A percentile compares a stretch with the other conserved stretches of the same genome.
Evolutionary conservation across 2,329 filamentous ascomycete genomes (phyloP).

Genomic region (Cladophialophora carrionii): DNA sequence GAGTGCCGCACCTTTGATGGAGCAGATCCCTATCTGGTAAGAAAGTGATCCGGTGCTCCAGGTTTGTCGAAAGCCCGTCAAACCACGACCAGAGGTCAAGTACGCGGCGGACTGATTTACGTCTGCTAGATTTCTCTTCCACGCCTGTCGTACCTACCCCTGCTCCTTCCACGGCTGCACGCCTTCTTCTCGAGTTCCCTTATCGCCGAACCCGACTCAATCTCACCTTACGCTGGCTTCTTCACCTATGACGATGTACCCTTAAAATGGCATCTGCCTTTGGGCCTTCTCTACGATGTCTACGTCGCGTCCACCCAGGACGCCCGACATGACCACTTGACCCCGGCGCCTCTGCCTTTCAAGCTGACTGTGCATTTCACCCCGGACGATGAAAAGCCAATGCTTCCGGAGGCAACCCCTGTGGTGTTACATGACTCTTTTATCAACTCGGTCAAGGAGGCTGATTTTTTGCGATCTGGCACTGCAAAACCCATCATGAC

Average conservation of each 20-base stretch:
- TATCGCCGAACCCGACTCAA: slow-evolving; percentile 59
- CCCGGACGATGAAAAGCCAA: slow-evolving; percentile 45
- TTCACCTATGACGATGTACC: slow-evolving; percentile 70
- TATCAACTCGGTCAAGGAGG: slow-evolving; percentile 74
- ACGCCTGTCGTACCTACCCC: slow-evolving; percentile 69
- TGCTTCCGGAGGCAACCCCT: slow-evolving; percentile 66
- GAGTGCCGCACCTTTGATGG: slow-evolving; percentile 65
- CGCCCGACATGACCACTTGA: slow-evolving; percentile 53
- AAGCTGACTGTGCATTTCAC: slow-evolving; percentile 63
- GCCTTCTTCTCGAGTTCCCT: slow-evolving; percentile 63
- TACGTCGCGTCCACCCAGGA: slow-evolving; percentile 51
- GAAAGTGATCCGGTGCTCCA: slow-evolving; percentile 12
- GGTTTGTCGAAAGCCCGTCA: background rate
- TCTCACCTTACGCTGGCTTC: slow-evolving; percentile 58
- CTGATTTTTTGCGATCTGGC: slow-evolving; percentile 84
- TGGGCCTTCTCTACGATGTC: slow-evolving; percentile 70
- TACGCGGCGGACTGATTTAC: background rate
- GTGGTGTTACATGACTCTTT: slow-evolving; percentile 67
- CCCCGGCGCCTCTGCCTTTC: slow-evolving; percentile 59
- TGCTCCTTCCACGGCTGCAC: slow-evolving; percentile 65
- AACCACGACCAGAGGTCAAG: background rate
- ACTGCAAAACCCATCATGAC: slow-evolving; percentile 90
- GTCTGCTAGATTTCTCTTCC: slow-evolving; percentile 60
- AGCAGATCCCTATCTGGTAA: slow-evolving; percentile 63
- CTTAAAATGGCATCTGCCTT: slow-evolving; percentile 72